Evolutionary conservation across 352 stramenopile genomes (phyloP).

Genomic region (Pythium aquatile): DNA sequence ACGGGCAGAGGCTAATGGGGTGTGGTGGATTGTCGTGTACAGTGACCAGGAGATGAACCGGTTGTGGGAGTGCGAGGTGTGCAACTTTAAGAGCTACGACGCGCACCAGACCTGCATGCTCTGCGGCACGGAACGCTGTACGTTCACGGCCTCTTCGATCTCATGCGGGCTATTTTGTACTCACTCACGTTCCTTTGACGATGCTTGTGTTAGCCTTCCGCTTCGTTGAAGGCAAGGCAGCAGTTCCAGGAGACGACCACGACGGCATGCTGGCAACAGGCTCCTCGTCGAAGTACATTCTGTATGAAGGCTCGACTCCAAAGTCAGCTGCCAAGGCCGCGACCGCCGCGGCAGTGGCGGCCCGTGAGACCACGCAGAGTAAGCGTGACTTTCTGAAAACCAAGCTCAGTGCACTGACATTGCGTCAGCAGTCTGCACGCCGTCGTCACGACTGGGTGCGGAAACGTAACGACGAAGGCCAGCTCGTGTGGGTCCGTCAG

Average conservation of each 20-base stretch:
- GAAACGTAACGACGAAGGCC: conserved; percentile 65
- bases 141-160: not conserved
- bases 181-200: not conserved
- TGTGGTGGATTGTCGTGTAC: not conserved
- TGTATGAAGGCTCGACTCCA: conserved; percentile 65
- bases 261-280: conserved; percentile 38
- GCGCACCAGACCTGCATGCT: conserved; percentile 86
- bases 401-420: conserved; percentile 75
- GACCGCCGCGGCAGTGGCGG: conserved; percentile 28
- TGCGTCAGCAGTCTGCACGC: conserved; percentile 81
- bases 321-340: conserved; percentile 51
- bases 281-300: conserved; percentile 61
- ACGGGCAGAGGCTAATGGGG: too few relatives aligned
- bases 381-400: conserved; percentile 70
- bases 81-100: conserved; percentile 91
- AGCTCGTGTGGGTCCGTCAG: conserved; percentile 83
- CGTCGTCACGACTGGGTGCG: conserved; percentile 84
- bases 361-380: conserved; percentile 32
- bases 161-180: not conserved
- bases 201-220: conserved; percentile 41
- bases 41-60: conserved; percentile 83
- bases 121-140: conserved; percentile 81
- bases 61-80: conserved; percentile 92
- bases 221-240: conserved; percentile 51
- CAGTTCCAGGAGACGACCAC: conserved; percentile 30